Evolutionary conservation across 148 eudicot genomes (phyloP).

Genomic region (Beta vulgaris): DNA sequence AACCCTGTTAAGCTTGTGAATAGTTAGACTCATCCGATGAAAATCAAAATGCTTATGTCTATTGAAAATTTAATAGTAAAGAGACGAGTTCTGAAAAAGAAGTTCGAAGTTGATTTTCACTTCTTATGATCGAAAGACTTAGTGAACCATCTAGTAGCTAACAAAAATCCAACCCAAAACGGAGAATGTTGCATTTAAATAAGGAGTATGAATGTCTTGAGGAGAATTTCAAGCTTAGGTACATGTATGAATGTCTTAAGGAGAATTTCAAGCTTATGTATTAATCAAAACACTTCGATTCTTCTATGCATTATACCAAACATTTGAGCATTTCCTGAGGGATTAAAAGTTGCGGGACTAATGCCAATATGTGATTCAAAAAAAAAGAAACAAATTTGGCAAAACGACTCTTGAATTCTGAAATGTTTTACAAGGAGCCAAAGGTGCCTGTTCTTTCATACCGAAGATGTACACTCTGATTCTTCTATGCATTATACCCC

Average conservation of each 20-base stretch:
- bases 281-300: background rate
- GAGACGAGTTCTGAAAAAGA: too few relatives aligned
- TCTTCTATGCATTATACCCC: slow-evolving; percentile 21
- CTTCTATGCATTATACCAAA: background rate
- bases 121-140: too few relatives aligned
- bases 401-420: slow-evolving; percentile 14
- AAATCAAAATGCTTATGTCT: too few relatives aligned
- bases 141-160: too few relatives aligned
- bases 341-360: background rate
- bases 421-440: slow-evolving; percentile 24
- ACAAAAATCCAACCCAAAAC: too few relatives aligned
- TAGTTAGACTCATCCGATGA: too few relatives aligned
- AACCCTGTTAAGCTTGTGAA: too few relatives aligned
- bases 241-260: background rate
- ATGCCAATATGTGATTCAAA: background rate
- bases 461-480: slow-evolving; percentile 31
- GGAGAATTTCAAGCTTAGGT: too few relatives aligned
- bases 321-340: background rate
- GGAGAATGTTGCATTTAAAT: too few relatives aligned
- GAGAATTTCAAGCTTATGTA: background rate
- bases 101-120: too few relatives aligned
- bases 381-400: slow-evolving; percentile 5
- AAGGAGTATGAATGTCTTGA: too few relatives aligned
- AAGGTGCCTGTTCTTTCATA: slow-evolving; percentile 5
- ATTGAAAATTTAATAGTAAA: too few relatives aligned